Conservation (phyloP, 2,329 filamentous ascomycete species). For the Colletotrichum destructivum region DNA sequence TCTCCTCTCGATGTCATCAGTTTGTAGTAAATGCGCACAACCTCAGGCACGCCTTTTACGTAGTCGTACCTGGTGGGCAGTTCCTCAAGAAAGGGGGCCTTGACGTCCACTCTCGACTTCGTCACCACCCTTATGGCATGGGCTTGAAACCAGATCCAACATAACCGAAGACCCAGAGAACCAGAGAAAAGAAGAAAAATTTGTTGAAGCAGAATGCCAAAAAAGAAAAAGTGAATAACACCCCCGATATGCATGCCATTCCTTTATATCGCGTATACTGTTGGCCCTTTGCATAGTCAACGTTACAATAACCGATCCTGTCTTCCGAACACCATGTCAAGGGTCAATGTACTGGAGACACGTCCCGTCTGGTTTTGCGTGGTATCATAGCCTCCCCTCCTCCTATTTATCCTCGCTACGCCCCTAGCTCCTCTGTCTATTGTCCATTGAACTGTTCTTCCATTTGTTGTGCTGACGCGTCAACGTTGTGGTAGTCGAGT, state of each 20-base stretch:
- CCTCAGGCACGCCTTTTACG: not conserved
- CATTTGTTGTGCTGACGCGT: constrained; percentile 59
- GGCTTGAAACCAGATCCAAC: constrained; percentile 7
- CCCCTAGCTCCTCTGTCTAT: constrained; percentile 41
- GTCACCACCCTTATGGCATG: constrained; percentile 4
- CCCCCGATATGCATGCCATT: constrained; percentile 42
- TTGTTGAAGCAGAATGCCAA: constrained; percentile 15
- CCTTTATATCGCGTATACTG: constrained; percentile 43
- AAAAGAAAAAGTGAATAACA: constrained; percentile 21
- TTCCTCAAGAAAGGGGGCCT: not conserved
- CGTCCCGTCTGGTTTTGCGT: constrained; percentile 41
- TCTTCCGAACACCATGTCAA: constrained; percentile 43
- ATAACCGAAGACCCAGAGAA: not conserved
- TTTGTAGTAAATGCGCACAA: not conserved
- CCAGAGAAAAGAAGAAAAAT: constrained; percentile 2
- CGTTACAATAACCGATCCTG: constrained; percentile 40
- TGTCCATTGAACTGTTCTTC: constrained; percentile 57
- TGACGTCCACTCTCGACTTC: not conserved
- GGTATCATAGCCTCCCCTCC: constrained; percentile 42
- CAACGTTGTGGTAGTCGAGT: constrained; percentile 97
- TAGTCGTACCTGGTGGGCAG: not conserved
- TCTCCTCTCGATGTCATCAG: not conserved
- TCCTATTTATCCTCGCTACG: constrained; percentile 32
- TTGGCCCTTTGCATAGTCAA: constrained; percentile 41
- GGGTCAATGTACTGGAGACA: constrained; percentile 43